Evolutionary conservation across 805 yeast species (phyloP).

Genomic region (Trichomonascus vanleenenianus): DNA sequence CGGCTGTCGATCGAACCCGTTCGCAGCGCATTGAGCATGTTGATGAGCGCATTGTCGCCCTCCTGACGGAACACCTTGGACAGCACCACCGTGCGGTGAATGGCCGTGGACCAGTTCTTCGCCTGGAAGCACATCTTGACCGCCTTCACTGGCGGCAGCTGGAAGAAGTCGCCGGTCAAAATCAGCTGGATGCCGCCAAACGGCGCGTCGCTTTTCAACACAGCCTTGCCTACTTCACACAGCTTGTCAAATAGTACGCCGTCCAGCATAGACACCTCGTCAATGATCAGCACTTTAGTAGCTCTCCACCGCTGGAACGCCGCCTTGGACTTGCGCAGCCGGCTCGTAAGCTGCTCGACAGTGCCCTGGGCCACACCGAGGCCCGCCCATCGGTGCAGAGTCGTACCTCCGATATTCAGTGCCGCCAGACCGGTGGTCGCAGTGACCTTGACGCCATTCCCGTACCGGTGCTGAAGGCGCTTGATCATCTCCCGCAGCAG

Average conservation of each 20-base stretch:
- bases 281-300: conserved; percentile 68
- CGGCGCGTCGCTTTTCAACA: conserved; percentile 48
- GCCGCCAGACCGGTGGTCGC: conserved; percentile 98
- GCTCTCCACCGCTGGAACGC: conserved; percentile 46
- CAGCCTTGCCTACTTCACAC: conserved; percentile 52
- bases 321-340: conserved; percentile 33
- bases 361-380: conserved; percentile 63
- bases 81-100: conserved; percentile 56
- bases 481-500: conserved; percentile 58
- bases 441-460: conserved; percentile 64
- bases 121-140: conserved; percentile 60
- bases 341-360: conserved; percentile 38
- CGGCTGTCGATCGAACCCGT: conserved; percentile 52
- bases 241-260: conserved; percentile 66
- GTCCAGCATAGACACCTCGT: conserved; percentile 91
- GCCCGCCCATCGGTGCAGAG: conserved; percentile 78
- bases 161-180: conserved; percentile 90
- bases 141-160: conserved; percentile 73
- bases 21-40: conserved; percentile 76
- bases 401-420: conserved; percentile 79
- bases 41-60: conserved; percentile 57
- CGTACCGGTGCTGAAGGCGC: conserved; percentile 33
- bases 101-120: conserved; percentile 56
- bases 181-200: conserved; percentile 93
- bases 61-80: conserved; percentile 81